phyloP scores from a whole-genome alignment of 495 filamentous ascomycete genomes.

The Neurospora sp. region DNA sequence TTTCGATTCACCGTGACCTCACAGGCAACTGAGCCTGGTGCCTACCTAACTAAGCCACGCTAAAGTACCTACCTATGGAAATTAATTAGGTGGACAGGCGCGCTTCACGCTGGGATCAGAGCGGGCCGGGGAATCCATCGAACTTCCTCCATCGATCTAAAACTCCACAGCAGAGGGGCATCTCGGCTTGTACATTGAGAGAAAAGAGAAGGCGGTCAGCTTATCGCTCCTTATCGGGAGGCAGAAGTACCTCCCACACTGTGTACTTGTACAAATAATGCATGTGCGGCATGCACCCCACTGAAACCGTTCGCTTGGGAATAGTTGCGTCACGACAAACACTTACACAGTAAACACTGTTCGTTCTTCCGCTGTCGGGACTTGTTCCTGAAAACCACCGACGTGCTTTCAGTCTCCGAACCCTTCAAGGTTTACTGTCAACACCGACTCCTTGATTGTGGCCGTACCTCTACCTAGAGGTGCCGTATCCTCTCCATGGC shows the following conservation, averaged over 20 bases:
- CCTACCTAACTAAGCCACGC: background rate
- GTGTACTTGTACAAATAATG: background rate
- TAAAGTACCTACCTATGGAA: background rate
- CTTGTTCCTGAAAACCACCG: background rate
- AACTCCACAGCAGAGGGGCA: background rate
- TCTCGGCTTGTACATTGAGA: background rate
- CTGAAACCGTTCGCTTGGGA: background rate
- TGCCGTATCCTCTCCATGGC: background rate
- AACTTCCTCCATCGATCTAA: background rate
- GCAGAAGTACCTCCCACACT: background rate
- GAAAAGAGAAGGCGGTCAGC: background rate
- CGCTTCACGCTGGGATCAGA: background rate
- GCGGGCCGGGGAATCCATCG: background rate
- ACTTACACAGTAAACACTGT: background rate
- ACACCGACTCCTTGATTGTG: background rate
- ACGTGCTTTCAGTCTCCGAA: background rate
- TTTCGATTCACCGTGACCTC: background rate
- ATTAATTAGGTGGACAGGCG: background rate
- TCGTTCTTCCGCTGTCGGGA: background rate
- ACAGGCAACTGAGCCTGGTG: background rate
- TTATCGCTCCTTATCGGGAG: background rate
- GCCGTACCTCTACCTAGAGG: background rate
- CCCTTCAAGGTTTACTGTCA: background rate
- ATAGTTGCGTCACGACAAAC: background rate
- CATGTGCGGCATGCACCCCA: background rate